Evolutionary conservation across 1,284 basidiomycete genomes (phyloP).

Genomic region (Hemileia vastatrix): DNA sequence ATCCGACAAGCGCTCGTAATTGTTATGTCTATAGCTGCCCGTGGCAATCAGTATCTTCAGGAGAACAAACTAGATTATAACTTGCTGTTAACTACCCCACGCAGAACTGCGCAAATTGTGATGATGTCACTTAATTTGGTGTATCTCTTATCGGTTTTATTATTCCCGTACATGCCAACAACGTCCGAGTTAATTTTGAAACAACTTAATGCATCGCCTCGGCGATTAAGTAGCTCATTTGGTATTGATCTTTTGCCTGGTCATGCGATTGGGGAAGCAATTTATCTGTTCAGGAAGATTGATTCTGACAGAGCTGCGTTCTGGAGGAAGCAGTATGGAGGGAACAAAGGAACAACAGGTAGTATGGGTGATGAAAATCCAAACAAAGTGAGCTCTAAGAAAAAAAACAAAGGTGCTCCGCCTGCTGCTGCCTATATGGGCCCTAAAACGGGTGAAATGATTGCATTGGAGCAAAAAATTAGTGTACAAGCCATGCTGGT

Average conservation of each 20-base stretch:
- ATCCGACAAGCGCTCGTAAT: slow-evolving; percentile 74
- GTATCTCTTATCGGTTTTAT: slow-evolving; percentile 71
- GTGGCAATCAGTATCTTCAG: slow-evolving; percentile 92
- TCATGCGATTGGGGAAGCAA: slow-evolving; percentile 74
- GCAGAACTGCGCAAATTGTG: slow-evolving; percentile 79
- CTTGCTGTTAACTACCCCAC: slow-evolving; percentile 67
- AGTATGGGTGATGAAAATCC: not conserved
- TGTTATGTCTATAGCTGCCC: slow-evolving; percentile 79
- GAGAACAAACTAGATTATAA: slow-evolving; percentile 84
- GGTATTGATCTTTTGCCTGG: slow-evolving; percentile 75
- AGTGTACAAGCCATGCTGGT: slow-evolving; percentile 64
- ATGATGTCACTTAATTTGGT: slow-evolving; percentile 77
- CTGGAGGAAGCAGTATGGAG: slow-evolving; percentile 74
- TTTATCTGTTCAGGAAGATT: slow-evolving; percentile 86
- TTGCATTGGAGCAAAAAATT: slow-evolving; percentile 60
- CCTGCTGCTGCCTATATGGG: slow-evolving; percentile 36
- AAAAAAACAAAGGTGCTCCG: not conserved
- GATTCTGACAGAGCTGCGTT: slow-evolving; percentile 78
- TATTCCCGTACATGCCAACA: slow-evolving; percentile 94
- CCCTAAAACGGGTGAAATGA: slow-evolving; percentile 57
- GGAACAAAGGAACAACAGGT: slow-evolving; percentile 36
- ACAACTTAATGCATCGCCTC: slow-evolving; percentile 82
- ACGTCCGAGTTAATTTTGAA: slow-evolving; percentile 69
- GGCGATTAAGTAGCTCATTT: slow-evolving; percentile 59
- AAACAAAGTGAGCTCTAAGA: slow-evolving; percentile 4